A percentile compares a stretch with the other conserved stretches of the same genome.
These are phyloP conservation scores for Rosa persica DNA, from an alignment of 306 rosid genomes.

Conservation along the genomic window DNA sequence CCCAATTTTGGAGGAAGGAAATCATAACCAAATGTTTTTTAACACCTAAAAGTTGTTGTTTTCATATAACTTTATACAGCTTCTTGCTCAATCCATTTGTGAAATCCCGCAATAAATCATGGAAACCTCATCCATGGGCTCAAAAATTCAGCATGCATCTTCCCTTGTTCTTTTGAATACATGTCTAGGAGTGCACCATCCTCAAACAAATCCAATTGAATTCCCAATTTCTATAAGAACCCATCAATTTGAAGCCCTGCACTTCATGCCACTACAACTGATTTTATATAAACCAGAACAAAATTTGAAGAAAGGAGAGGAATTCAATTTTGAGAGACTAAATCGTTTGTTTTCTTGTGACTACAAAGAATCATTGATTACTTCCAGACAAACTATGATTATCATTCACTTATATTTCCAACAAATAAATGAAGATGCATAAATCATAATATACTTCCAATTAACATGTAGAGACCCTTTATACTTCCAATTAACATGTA, in stretches of 20 bases:
- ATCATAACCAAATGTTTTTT: background rate
- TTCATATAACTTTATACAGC: background rate
- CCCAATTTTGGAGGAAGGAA: background rate
- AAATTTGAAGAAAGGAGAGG: background rate
- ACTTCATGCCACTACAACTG: background rate
- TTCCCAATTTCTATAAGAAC: background rate
- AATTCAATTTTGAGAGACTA: background rate
- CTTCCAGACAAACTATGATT: background rate
- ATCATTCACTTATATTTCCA: background rate
- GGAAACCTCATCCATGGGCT: background rate
- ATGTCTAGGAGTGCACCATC: background rate
- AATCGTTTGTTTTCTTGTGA: background rate
- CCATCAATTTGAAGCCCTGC: background rate
- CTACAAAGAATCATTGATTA: background rate
- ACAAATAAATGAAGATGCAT: background rate
- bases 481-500: conserved; percentile 1
- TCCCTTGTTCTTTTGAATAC: background rate
- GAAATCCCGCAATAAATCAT: background rate
- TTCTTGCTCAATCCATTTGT: background rate
- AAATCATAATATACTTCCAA: conserved; percentile 1
- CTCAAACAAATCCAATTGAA: background rate
- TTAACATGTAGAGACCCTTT: conserved; percentile 15
- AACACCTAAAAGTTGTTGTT: background rate
- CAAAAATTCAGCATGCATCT: background rate
- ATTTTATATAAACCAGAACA: background rate